Conservation (phyloP, 371 early-diverging fungal genomes). For the Lichtheimia ornata region DNA sequence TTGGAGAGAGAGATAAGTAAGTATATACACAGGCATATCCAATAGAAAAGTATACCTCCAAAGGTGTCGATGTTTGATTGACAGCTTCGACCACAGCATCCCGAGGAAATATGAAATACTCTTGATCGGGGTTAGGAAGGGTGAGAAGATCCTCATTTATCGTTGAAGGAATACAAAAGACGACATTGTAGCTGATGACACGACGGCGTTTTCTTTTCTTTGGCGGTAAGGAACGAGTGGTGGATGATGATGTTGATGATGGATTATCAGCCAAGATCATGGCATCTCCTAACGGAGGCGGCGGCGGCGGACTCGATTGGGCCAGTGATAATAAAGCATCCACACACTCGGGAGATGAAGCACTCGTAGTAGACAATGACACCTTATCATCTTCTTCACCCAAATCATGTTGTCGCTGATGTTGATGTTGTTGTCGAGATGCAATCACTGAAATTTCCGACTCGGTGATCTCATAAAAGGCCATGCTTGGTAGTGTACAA, state of each 20-base stretch:
- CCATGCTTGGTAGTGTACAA: slow-evolving; percentile 15
- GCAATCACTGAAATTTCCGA: slow-evolving; percentile 48
- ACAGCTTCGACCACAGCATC: slow-evolving; percentile 49
- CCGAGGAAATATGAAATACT: slow-evolving; percentile 42
- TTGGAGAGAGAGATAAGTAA: not conserved
- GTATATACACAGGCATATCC: not conserved
- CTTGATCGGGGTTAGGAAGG: slow-evolving; percentile 15
- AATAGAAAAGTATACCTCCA: slow-evolving; percentile 31
- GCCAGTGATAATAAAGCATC: slow-evolving; percentile 12
- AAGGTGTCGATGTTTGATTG: slow-evolving; percentile 27
- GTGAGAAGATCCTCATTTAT: slow-evolving; percentile 4
- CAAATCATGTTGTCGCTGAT: not conserved
- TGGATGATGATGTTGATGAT: not conserved
- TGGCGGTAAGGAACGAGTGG: slow-evolving; percentile 26
- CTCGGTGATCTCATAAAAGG: slow-evolving; percentile 44
- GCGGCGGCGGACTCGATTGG: not conserved
- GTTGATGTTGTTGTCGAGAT: not conserved
- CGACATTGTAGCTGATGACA: slow-evolving; percentile 30
- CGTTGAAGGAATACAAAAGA: slow-evolving; percentile 17
- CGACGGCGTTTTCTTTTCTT: slow-evolving; percentile 42
- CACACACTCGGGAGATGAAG: slow-evolving; percentile 10
- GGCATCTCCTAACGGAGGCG: not conserved
- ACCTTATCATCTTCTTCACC: not conserved
- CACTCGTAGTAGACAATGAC: not conserved
- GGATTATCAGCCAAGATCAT: not conserved